Evolutionary conservation across 225 moss, liverwort and hornwort genomes (phyloP), one percentile per base, ranked within the genome.

Genomic region (Straminergon stramineum): DNA sequence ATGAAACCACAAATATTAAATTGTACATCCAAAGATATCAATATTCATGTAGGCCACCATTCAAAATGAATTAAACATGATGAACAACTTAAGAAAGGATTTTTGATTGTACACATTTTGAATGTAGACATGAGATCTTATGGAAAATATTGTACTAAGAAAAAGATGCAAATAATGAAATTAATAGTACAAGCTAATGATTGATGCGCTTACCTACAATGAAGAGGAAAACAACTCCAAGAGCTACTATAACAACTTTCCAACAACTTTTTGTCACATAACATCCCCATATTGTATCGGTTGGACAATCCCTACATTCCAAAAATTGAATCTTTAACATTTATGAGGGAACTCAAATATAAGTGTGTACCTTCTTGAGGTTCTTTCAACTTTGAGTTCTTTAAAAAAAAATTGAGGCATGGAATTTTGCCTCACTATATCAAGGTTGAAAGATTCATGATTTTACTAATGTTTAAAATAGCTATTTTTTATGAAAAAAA

Each of bases 261-360:
- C 93, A 93, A 9, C 91, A 93, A 90, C 86, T 86, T 71, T 93
- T 86, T 6, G 91, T 93, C 34, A 91, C 62, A 3, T 91, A 93
- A 48, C 93, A 93, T 79, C 83, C 90, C 91, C 91, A 93, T 5
- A 93, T 79, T n/a, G 78, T 62, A n/a, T 63, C 74, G 0, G 7
- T 1, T 64, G 86, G 86, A 37, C 93, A 93, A 83, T 91, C 90
- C 35, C 91, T 91, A 39, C 37, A 84, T 82, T 53, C 3, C 22
- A 20, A 84, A 64, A 79, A 17, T 48, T 55, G 9, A 45, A 67
- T 15, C 7, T 24, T 58, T 48, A 69, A 30, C 21, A 58, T 53
- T 15, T 23, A 27, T 26, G 0, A 65, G 0, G 14, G 6, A 37
- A 48, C 48, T 48, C 48, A 48, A 14, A 1, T 43, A 6, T 31